Percentiles rank a stretch among this genome's conserved stretches.
phyloP scores from a whole-genome alignment of 2,329 filamentous ascomycete species.

The Teratosphaeriaceae sp. region DNA sequence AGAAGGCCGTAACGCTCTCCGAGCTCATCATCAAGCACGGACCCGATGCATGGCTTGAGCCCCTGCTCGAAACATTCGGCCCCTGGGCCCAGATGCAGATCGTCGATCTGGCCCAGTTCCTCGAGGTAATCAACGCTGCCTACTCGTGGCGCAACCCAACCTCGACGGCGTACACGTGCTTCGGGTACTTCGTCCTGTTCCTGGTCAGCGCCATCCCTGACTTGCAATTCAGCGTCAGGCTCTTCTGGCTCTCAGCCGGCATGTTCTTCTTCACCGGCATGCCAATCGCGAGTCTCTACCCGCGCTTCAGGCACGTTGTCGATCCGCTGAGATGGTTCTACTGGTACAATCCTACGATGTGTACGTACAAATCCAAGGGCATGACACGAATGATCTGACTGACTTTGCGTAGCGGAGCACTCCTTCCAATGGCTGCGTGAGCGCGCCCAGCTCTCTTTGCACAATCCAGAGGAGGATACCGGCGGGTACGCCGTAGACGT shows the following conservation, averaged over 20 bases:
- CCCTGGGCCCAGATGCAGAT: slow-evolving; percentile 6
- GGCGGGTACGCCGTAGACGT: not conserved
- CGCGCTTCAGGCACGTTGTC: slow-evolving; percentile 7
- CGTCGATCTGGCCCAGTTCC: slow-evolving; percentile 3
- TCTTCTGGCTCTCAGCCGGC: slow-evolving; percentile 6
- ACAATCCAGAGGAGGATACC: not conserved
- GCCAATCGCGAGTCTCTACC: slow-evolving; percentile 5
- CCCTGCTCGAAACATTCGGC: slow-evolving; percentile 4
- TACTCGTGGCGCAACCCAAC: slow-evolving; percentile 5
- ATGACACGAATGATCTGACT: not conserved
- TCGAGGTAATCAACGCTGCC: slow-evolving; percentile 3
- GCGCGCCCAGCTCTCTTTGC: not conserved
- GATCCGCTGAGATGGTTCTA: slow-evolving; percentile 8
- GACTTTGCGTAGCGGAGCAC: slow-evolving; percentile 5
- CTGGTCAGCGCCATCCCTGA: slow-evolving; percentile 5
- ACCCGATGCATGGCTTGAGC: slow-evolving; percentile 6
- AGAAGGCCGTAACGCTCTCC: slow-evolving; percentile 4
- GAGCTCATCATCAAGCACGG: slow-evolving; percentile 8
- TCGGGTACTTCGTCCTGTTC: slow-evolving; percentile 3
- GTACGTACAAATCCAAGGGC: not conserved
- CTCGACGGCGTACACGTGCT: not conserved
- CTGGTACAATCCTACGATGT: slow-evolving; percentile 5
- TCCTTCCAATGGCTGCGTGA: slow-evolving; percentile 6
- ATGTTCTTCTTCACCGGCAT: slow-evolving; percentile 8
- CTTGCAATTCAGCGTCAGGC: slow-evolving; percentile 4